Evolutionary conservation across 208 protist genomes (phyloP), one percentile per base, ranked within the genome.

Genomic region (Leishmania tropica): DNA sequence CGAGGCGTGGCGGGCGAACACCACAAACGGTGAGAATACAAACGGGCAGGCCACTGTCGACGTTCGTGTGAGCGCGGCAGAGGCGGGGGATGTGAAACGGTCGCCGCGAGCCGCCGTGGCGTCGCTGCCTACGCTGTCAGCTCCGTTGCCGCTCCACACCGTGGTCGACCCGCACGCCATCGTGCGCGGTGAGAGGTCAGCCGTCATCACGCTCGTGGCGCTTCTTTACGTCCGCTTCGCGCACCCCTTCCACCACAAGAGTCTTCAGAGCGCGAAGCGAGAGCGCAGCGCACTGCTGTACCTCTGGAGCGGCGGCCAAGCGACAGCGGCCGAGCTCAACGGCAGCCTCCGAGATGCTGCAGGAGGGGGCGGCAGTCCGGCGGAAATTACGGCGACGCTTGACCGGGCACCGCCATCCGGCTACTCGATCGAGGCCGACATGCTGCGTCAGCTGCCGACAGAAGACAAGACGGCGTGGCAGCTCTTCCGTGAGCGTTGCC

Each of bases 221-320:
- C 87, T 98, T n/a, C 85, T 98, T 40, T 98, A 98, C 86, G 87
- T 91, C 13, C 92, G 95, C 73, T 98, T 98, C 74, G 71, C 95
- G 13, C 93, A 98, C 75, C 92, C 95, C 17, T 98, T 98, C 83
- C 93, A 98, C 79, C 95, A 98, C 86, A 98, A 98, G 79, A 89
- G 87, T 48, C 87, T 80, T 31, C 86, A 92, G 70, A 90, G 88
- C 83, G 93, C 93, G n/a, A 54, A 58, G 77, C 75, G 92, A 54
- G 95, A 98, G 81, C 76, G 84, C 0, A 90, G 84, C 8, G 87
- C 89, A 40, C 92, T 98, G 76, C 77, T 96, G 47, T 83, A 92
- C 19, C 86, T 97, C 7, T 93, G 96, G 78, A 95, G 92, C 70
- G 84, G 82, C 71, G 93, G 94, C 31, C 67, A 77, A 53, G 74